These are phyloP conservation scores for Mycena belliarum DNA, from an alignment of 768 basidiomycete genomes.

Conservation along the genomic window DNA sequence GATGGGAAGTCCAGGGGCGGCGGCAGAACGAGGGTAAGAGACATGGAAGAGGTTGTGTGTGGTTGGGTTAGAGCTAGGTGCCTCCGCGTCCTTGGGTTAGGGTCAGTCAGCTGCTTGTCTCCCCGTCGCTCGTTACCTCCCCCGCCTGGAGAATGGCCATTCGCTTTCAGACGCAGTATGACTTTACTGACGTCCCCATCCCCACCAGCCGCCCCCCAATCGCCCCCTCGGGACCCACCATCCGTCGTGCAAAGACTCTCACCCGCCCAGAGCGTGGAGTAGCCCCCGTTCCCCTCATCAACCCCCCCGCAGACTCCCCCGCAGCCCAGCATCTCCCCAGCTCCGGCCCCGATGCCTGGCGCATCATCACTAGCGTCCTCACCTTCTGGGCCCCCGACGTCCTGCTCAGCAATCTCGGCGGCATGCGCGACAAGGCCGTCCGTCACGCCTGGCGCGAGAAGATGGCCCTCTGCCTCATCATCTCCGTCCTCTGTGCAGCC, in stretches of 20 bases:
- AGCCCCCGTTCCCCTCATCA: constrained; percentile 92
- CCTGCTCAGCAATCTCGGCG: constrained; percentile 71
- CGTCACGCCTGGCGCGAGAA: constrained; percentile 98
- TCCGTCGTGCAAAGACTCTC: constrained; percentile 92
- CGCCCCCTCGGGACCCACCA: constrained; percentile 54
- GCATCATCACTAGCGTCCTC: constrained; percentile 71
- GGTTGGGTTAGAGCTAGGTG: too few species aligned
- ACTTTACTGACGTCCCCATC: constrained; percentile 65
- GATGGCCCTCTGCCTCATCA: constrained; percentile 88
- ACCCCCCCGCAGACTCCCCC: constrained; percentile 57
- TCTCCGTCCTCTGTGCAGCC: constrained; percentile 69
- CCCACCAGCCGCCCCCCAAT: constrained; percentile 57
- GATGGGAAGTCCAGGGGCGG: background rate
- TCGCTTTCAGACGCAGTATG: constrained; percentile 55
- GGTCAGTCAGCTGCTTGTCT: background rate
- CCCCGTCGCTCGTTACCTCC: constrained; percentile 22
- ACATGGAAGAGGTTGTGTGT: background rate
- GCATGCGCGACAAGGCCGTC: constrained; percentile 74
- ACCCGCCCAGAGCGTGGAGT: constrained; percentile 94
- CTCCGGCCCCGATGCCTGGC: constrained; percentile 68
- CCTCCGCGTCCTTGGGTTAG: too few species aligned
- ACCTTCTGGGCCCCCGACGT: constrained; percentile 92
- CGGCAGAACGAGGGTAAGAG: constrained; percentile 4
- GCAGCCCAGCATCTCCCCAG: constrained; percentile 39
- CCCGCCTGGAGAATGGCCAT: constrained; percentile 43